Evolutionary conservation across 1,284 basidiomycete species (phyloP), one percentile per base, ranked within the genome.

Genomic region (Ceratobasidium theobromae): DNA sequence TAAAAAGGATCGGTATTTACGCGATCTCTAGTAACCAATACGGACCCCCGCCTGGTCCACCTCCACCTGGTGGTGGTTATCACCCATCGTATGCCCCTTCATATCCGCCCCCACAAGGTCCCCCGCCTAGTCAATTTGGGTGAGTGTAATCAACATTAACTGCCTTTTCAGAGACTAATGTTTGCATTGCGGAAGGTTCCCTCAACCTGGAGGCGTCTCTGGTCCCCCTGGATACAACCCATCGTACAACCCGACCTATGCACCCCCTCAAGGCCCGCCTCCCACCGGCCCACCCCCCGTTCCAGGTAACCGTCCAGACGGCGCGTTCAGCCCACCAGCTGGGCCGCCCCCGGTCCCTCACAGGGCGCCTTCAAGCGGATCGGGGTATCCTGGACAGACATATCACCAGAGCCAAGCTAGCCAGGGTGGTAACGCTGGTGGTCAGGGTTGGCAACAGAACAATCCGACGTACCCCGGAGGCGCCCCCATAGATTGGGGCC

Each of bases 401-500:
- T 62, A 62, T 23, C 58, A 62, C 32, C 58, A 62, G 18, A 62
- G 41, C 48, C 33, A 38, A 6, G 43, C 40, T n/a, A 23, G 30
- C 16, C 49, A 51, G n/a, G n/a, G n/a, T n/a, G n/a, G n/a, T n/a
- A n/a, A n/a, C n/a, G n/a, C n/a, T n/a, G n/a, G n/a, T 16, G 58
- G 58, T 5, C 58, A 62, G 23, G 58, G 46, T 6, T 62, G 58
- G 58, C 58, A 62, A 41, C 58, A 62, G 48, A 62, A 40, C n/a
- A 62, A 62, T 33, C 58, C 58, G n/a, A 28, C 14, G 1, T 62
- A 62, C 35, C 58, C 58, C 23, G 58, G 58, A 27, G 58, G 58
- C 18, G 27, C 58, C 9, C 58, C 58, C 30, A 28, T 62, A 12
- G 41, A 62, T 16, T 62, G 58, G 58, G 46, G 33, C 40, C 28